Evolutionary conservation across 1,139 yeast genomes (phyloP), one percentile per base, ranked within the genome.

Genomic region (Kodamaea suecica): DNA sequence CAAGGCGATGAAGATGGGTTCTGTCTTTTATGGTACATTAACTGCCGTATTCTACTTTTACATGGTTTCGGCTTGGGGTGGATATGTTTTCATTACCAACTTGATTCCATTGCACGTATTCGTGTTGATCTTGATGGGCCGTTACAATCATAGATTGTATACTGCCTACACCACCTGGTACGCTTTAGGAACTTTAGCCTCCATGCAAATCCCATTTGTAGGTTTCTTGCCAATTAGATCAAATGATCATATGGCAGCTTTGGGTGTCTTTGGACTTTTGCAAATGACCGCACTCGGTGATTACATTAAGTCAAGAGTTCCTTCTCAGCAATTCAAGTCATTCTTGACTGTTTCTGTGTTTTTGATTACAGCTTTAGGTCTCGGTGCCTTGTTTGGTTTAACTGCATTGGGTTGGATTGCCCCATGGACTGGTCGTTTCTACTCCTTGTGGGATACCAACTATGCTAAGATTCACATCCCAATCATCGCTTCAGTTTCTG

Each of bases 1-100:
- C 63, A 88, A 87, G 63, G 82, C 96, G 11, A 76, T 87, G 64
- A 92, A 90, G 61, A 67, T 84, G 32, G 99, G 99, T 21, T 85
- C 96, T 3, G 82, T 88, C 12, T 73, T 85, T 48, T 86, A 82
- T 70, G 95, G 90, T 13, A 74, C 94, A 4, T 65, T 84, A 50
- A 80, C 97, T 23, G 95, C 98, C 2, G 60, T 87, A 31, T 84
- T 82, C 52, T 94, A 94, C 68, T 94, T 94, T 62, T 94, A 94
- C 72, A 94, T 94, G 99, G 99, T 94, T 35, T 83, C 95, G 35
- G 98, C 99, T n/a, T 94, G 99, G 99, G 98, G 98, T 70, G 99
- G 99, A 15, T 94, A 94, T 57, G 99, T 92, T 34, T 94, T 94
- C 69, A 94, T 94, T 64, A 94, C 98, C 42, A 94, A 94, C 66